Evolutionary conservation across 352 stramenopile species (phyloP), one percentile per base, ranked within the genome.

Genomic region (Globisporangium recalcitrans): DNA sequence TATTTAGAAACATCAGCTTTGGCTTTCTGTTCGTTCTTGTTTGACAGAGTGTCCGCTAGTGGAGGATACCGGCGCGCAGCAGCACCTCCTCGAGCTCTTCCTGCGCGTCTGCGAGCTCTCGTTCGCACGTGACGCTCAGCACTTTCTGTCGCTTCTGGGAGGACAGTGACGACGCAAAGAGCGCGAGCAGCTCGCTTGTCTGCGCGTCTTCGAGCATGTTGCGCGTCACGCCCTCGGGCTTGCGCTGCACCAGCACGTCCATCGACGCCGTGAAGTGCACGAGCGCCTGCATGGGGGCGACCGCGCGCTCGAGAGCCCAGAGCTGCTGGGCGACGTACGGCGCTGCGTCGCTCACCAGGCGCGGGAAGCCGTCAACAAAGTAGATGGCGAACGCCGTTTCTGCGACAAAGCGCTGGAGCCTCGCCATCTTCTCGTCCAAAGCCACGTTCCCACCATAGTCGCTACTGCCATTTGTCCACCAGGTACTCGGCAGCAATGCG

Each of bases 281-380:
- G 7, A 85, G 54, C 22, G 52, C 49, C 2, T 48, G 58, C 44
- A 85, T 53, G 8, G 46, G 16, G 1, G 65, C 75, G 2, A 75
- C 57, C 26, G 55, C 21, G 29, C 47, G 51, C 52, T 81, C 70
- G n/a, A 90, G 52, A 14, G 72, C 58, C 58, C 64, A 72, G 13
- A 87, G 36, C 52, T 89, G 74, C 61, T 87, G 70, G 4, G 72
- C 67, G 24, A 72, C 68, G 68, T 82, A 84, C 58, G 70, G 77
- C 56, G 65, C 65, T 21, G 48, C 57, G 47, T 55, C 46, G 11
- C 10, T 22, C 4, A 34, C 6, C 4, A 10, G 2, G 11, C 71
- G 61, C 14, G 75, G 77, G 31, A 83, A 89, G 1, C 72, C 75
- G 40, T 89, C 76, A 7, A 80, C 46, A 14, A 74, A 72, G 24